Evolutionary conservation across 2,329 filamentous ascomycete species (phyloP).

Genomic region (Byssothecium circinans): DNA sequence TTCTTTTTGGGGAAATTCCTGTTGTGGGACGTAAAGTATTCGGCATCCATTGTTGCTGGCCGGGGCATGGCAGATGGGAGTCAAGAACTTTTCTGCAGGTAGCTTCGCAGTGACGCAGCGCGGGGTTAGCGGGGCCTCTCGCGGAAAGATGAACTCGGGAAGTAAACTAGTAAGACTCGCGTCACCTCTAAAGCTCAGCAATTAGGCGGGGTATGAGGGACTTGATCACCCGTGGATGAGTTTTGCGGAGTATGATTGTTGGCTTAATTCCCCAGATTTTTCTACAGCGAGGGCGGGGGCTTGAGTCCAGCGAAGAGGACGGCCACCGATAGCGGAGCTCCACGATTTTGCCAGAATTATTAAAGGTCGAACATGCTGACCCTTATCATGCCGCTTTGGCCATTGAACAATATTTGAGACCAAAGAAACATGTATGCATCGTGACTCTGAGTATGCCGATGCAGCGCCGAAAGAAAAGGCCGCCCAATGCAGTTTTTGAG

Average conservation of each 20-base stretch:
- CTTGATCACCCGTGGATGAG: too few species aligned
- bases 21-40: conserved; percentile 45
- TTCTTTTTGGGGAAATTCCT: conserved; percentile 54
- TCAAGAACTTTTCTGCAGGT: conserved; percentile 21
- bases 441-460: conserved; percentile 8
- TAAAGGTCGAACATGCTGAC: too few species aligned
- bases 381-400: too few species aligned
- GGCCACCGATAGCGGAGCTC: not conserved
- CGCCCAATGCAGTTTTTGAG: too few species aligned
- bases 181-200: too few species aligned
- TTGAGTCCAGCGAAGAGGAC: too few species aligned
- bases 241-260: too few species aligned
- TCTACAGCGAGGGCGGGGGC: too few species aligned
- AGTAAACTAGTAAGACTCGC: too few species aligned
- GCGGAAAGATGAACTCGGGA: not conserved
- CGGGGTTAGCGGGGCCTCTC: conserved; percentile 21
- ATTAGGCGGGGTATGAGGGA: too few species aligned
- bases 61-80: conserved; percentile 21
- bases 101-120: conserved; percentile 26
- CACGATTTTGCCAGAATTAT: too few species aligned
- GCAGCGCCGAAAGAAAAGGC: conserved; percentile 18
- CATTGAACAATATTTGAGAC: not conserved
- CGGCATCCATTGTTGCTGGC: conserved; percentile 45
- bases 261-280: too few species aligned
- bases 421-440: not conserved